A percentile compares a stretch with the other conserved stretches of the same genome.
Evolutionary conservation across 768 basidiomycete species (phyloP).

Genomic region (Kwoniella dejecticola): DNA sequence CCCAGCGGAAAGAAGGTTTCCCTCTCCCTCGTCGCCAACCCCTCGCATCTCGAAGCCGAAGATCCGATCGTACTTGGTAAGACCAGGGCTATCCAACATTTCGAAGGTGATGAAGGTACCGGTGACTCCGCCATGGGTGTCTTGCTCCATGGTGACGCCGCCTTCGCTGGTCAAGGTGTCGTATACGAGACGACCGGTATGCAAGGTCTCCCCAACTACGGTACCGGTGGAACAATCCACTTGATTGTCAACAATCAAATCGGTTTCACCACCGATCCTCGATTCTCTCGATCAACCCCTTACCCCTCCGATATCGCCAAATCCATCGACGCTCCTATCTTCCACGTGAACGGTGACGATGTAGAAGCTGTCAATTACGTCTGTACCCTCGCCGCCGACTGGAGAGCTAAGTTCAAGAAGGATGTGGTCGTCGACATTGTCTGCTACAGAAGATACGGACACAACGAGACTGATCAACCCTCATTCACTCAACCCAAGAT

Average conservation of each 20-base stretch:
- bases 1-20: conserved; percentile 97
- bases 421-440: conserved; percentile 98
- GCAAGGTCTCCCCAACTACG: conserved; percentile 90
- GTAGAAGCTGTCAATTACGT: conserved; percentile 98
- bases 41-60: conserved; percentile 95
- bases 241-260: conserved; percentile 99
- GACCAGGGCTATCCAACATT: conserved; percentile 94
- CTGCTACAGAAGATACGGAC: conserved; percentile 98
- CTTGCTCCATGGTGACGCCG: conserved; percentile 94
- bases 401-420: conserved; percentile 96
- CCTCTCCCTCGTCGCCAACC: conserved; percentile 96
- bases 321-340: conserved; percentile 95
- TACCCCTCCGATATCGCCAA: conserved; percentile 99
- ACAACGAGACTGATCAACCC: conserved; percentile 99
- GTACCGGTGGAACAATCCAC: conserved; percentile 97
- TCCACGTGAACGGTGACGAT: conserved; percentile 99
- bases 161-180: conserved; percentile 96
- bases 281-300: conserved; percentile 94
- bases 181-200: conserved; percentile 99
- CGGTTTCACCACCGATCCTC: conserved; percentile 97
- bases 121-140: conserved; percentile 91
- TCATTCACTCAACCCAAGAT: conserved; percentile 98
- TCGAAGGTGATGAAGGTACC: conserved; percentile 78
- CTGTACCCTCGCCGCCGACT: conserved; percentile 96
- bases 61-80: conserved; percentile 99